phyloP scores from a whole-genome alignment of 2,329 filamentous ascomycete species.

The Byssothecium circinans region DNA sequence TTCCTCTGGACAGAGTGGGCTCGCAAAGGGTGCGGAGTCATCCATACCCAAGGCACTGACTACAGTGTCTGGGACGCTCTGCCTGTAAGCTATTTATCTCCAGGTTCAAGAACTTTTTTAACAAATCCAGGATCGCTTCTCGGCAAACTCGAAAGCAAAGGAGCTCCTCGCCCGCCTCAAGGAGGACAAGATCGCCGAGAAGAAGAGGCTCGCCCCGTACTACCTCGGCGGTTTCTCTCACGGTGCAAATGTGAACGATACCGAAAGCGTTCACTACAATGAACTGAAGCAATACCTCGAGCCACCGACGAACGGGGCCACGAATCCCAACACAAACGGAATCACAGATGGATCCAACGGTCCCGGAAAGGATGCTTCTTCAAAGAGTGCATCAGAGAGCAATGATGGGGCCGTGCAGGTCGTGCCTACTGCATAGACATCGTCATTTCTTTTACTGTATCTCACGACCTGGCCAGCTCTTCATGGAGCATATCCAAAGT shows the following conservation, averaged over 20 bases:
- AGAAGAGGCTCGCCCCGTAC: constrained; percentile 39
- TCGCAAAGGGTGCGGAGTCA: constrained; percentile 37
- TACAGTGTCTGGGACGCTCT: constrained; percentile 44
- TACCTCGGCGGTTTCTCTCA: constrained; percentile 38
- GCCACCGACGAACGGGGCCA: constrained; percentile 7
- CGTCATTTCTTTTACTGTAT: neutral
- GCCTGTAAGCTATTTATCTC: constrained; percentile 25
- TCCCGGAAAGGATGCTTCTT: neutral
- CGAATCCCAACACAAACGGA: constrained; percentile 10
- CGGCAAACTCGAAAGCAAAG: constrained; percentile 37
- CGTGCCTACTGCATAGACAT: no score
- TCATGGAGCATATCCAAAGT: neutral
- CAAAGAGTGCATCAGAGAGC: neutral
- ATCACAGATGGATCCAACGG: neutral
- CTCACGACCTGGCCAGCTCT: neutral
- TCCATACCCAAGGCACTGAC: constrained; percentile 40
- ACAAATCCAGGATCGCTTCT: constrained; percentile 39
- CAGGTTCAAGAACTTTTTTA: neutral
- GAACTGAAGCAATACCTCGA: constrained; percentile 30
- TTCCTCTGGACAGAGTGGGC: constrained; percentile 46
- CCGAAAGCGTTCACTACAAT: constrained; percentile 32
- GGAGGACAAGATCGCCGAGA: constrained; percentile 34
- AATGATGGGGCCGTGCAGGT: no score
- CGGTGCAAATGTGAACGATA: constrained; percentile 33
- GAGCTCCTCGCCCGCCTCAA: constrained; percentile 36